Evolutionary conservation across 2,329 filamentous ascomycete species (phyloP), one percentile per base, ranked within the genome.

Genomic region (Lachnellula cervina): DNA sequence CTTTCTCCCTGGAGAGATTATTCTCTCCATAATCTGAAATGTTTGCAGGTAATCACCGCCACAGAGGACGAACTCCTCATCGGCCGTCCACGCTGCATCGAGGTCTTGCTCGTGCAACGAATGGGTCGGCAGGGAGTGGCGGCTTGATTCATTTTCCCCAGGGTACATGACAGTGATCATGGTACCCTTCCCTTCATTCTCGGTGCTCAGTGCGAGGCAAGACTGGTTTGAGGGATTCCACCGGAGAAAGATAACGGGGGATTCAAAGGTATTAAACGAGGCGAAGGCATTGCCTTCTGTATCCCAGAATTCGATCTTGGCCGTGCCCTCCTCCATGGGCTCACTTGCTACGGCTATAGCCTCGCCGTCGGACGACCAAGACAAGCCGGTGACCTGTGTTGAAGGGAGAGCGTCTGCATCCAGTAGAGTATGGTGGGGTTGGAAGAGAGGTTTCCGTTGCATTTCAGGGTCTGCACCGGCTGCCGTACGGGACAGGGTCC

Each of bases 161-260:
- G 66, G 64, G 16, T 54, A 56, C 62, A 82, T 82, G 25, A 86
- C 73, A 0, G 78, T 83, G n/a, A 85, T 72, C 2, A 82, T 69
- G 8, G 80, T 76, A 37, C 79, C 79, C 38, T 72, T 74, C 50
- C 76, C 77, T 17, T 74, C 75, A 54, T 78, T 78, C 55, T 80
- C 77, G 0, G 81, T 80, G 2, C 80, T 80, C 45, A 87, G 77
- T 58, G 78, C 77, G 14, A 87, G 71, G 34, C 85, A 75, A n/a
- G 76, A 75, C 1, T 75, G 74, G 58, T 79, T 79, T 59, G 71
- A 76, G 2, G 78, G 78, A 64, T 82, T 85, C 82, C 83, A 86
- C 47, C 77, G 76, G 21, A 86, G 72, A 66, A 82, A 84, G 63
- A 83, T 78, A 48, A 86, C 74, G 14, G 83, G 82, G n/a, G 81